Evolutionary conservation across 2,329 filamentous ascomycete species (phyloP).

Genomic region (Cladophialophora bantiana): DNA sequence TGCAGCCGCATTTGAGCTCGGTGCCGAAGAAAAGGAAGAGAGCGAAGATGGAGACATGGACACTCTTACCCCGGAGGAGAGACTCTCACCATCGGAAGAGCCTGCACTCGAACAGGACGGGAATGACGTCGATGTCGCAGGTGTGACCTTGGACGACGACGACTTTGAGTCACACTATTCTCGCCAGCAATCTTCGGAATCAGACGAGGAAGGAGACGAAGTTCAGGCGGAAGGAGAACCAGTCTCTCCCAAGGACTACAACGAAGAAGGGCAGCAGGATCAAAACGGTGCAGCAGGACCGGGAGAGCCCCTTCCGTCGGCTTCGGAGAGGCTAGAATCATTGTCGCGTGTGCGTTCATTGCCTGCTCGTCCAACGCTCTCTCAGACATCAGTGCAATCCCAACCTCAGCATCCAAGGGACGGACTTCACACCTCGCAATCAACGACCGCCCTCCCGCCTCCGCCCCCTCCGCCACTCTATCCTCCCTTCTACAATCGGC

Average conservation of each 20-base stretch:
- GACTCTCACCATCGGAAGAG: neutral
- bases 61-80: neutral
- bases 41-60: slow-evolving; percentile 19
- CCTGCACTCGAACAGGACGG: slow-evolving; percentile 14
- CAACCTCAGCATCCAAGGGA: slow-evolving; percentile 4
- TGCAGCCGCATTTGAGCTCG: slow-evolving; percentile 31
- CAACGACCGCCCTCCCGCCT: slow-evolving; percentile 45
- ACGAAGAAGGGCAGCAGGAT: slow-evolving; percentile 36
- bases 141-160: slow-evolving; percentile 46
- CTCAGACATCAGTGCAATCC: slow-evolving; percentile 7
- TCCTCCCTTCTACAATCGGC: slow-evolving; percentile 96
- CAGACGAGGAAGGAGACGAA: slow-evolving; percentile 38
- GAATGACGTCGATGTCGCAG: slow-evolving; percentile 29
- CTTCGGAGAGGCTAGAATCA: slow-evolving; percentile 22
- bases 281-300: slow-evolving; percentile 19
- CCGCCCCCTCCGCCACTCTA: slow-evolving; percentile 60
- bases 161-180: slow-evolving; percentile 57
- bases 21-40: slow-evolving; percentile 23
- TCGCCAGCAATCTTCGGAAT: slow-evolving; percentile 49
- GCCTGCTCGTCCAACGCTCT: slow-evolving; percentile 27
- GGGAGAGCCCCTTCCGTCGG: slow-evolving; percentile 19
- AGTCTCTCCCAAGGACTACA: neutral
- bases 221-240: slow-evolving; percentile 26
- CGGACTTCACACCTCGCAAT: slow-evolving; percentile 34
- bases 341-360: slow-evolving; percentile 32